phyloP scores from a whole-genome alignment of 2,329 filamentous ascomycete genomes.

The Alternaria triticina region DNA sequence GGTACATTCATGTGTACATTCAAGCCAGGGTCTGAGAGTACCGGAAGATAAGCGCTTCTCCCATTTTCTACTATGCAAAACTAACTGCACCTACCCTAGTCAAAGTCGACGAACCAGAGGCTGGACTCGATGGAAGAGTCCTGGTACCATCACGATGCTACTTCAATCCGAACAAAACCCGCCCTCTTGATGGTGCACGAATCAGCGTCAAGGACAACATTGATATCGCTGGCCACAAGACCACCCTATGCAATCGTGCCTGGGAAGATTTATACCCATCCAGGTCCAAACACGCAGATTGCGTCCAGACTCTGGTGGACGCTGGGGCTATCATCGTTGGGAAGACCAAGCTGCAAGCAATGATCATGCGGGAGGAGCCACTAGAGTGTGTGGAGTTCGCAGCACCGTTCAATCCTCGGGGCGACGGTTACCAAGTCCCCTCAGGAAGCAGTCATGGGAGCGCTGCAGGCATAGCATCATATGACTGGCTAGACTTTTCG shows the following conservation, averaged over 20 bases:
- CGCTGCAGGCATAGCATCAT: slow-evolving; percentile 6
- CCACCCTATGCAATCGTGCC: slow-evolving; percentile 11
- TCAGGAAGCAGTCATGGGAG: slow-evolving; percentile 12
- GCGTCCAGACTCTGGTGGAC: not conserved
- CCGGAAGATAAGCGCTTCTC: too few relatives aligned
- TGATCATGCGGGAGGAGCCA: slow-evolving; percentile 37
- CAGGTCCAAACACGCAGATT: not conserved
- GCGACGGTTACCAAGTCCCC: slow-evolving; percentile 27
- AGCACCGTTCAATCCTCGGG: slow-evolving; percentile 32
- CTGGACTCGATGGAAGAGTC: too few relatives aligned
- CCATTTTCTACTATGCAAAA: too few relatives aligned
- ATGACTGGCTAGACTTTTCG: slow-evolving; percentile 17
- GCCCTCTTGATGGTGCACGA: slow-evolving; percentile 42
- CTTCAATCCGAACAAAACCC: slow-evolving; percentile 9
- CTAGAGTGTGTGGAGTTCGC: slow-evolving; percentile 6
- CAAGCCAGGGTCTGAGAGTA: too few relatives aligned
- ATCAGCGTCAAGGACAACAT: slow-evolving; percentile 15
- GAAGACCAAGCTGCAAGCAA: slow-evolving; percentile 58
- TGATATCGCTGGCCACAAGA: slow-evolving; percentile 10
- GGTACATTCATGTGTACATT: too few relatives aligned
- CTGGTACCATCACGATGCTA: not conserved
- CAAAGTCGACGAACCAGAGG: too few relatives aligned
- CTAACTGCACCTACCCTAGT: too few relatives aligned
- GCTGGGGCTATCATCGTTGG: slow-evolving; percentile 52
- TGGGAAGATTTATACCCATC: slow-evolving; percentile 10